Conservation (phyloP, 352 stramenopile genomes). For the Pythium guiyangense region DNA sequence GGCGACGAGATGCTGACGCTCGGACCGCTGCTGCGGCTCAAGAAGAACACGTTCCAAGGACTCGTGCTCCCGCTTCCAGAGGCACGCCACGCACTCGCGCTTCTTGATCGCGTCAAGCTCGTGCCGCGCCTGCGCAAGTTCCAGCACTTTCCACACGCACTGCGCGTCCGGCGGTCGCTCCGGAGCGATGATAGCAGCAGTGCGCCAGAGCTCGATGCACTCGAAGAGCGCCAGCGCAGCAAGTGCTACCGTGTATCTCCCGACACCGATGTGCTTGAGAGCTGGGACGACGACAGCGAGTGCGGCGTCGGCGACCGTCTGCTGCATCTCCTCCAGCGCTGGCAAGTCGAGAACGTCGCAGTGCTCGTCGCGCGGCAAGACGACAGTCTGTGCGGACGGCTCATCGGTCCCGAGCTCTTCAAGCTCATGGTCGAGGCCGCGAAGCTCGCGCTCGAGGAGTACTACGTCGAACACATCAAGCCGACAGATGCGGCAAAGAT, state of each 20-base stretch:
- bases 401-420: constrained; percentile 65
- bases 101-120: constrained; percentile 23
- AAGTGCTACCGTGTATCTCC: constrained; percentile 10
- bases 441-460: constrained; percentile 73
- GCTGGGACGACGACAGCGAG: constrained; percentile 48
- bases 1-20: constrained; percentile 27
- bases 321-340: constrained; percentile 75
- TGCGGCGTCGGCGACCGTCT: constrained; percentile 62
- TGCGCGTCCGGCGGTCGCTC: constrained; percentile 24
- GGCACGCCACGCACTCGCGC: constrained; percentile 14
- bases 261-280: constrained; percentile 36
- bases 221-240: constrained; percentile 4
- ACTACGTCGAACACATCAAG: constrained; percentile 49
- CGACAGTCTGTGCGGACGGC: constrained; percentile 50
- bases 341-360: constrained; percentile 73
- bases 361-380: constrained; percentile 63
- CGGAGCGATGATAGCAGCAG: background rate
- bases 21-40: constrained; percentile 46
- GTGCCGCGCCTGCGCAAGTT: constrained; percentile 37
- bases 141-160: constrained; percentile 43
- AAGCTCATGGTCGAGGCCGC: constrained; percentile 61
- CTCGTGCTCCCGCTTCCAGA: constrained; percentile 40
- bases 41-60: constrained; percentile 74
- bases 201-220: background rate
- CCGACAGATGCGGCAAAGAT: constrained; percentile 46